Percentiles rank a stretch among this genome's conserved stretches.
Evolutionary conservation across 2,329 filamentous ascomycete species (phyloP).

Genomic region (Cladophialophora psammophila): DNA sequence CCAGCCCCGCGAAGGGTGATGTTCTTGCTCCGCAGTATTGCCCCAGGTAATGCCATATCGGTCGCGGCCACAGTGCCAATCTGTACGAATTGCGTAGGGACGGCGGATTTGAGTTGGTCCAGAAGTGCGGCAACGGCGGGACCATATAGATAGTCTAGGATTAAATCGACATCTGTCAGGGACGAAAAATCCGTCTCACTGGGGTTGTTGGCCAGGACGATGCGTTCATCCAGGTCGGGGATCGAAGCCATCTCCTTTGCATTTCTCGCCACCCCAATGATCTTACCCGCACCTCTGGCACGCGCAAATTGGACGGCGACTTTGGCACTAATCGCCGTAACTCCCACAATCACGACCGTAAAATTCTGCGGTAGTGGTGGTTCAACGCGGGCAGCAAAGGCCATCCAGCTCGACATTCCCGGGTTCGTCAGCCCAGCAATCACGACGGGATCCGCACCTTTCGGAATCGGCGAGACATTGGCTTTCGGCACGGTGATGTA

Average conservation of each 20-base stretch:
- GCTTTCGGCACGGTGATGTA: conserved; percentile 55
- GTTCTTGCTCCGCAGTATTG: conserved; percentile 58
- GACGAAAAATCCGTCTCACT: conserved; percentile 52
- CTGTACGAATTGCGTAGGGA: conserved; percentile 61
- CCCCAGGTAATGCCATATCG: conserved; percentile 52
- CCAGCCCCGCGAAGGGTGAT: conserved; percentile 58
- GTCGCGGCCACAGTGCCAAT: conserved; percentile 57
- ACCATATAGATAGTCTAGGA: conserved; percentile 67
- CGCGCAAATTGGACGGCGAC: conserved; percentile 60
- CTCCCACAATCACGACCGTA: conserved; percentile 61
- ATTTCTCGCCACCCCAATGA: conserved; percentile 62
- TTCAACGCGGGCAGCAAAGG: conserved; percentile 53
- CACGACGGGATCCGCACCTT: conserved; percentile 54
- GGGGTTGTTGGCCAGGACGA: conserved; percentile 51
- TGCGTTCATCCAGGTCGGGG: conserved; percentile 53
- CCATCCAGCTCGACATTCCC: conserved; percentile 66
- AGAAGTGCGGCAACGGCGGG: conserved; percentile 53
- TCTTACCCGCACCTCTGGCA: conserved; percentile 56
- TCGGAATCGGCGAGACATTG: conserved; percentile 53
- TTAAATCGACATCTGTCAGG: conserved; percentile 59
- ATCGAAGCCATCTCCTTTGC: conserved; percentile 52
- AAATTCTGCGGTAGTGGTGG: conserved; percentile 52
- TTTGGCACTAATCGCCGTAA: conserved; percentile 60
- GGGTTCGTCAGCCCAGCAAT: conserved; percentile 65
- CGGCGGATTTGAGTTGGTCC: conserved; percentile 49